phyloP scores from a whole-genome alignment of 768 basidiomycete species.

The Tulasnella sp. region DNA sequence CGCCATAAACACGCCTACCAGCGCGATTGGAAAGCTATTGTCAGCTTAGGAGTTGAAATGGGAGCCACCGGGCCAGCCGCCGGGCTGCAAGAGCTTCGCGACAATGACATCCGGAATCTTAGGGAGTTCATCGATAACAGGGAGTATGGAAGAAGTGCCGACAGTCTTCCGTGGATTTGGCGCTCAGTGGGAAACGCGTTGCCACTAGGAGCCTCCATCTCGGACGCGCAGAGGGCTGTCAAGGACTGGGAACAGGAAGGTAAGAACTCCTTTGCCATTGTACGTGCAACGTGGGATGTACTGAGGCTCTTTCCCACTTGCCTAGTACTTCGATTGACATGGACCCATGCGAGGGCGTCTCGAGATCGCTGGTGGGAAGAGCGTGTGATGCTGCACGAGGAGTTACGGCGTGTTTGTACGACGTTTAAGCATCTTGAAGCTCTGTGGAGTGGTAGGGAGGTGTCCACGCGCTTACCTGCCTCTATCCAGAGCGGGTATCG shows the following conservation, averaged over 20 bases:
- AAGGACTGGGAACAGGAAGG: neutral
- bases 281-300: no score
- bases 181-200: neutral
- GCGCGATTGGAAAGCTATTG: neutral
- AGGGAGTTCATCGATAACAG: neutral
- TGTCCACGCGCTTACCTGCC: neutral
- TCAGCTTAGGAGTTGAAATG: neutral
- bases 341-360: neutral
- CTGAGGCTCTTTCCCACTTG: no score
- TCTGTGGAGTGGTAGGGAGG: neutral
- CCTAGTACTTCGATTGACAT: neutral
- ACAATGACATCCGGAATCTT: neutral
- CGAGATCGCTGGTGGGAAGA: neutral
- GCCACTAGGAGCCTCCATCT: neutral
- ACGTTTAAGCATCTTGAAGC: neutral
- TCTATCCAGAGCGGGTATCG: neutral
- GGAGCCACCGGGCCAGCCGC: neutral
- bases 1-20: neutral
- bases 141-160: neutral
- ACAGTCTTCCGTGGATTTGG: neutral
- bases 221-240: neutral
- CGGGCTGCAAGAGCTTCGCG: neutral
- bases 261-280: neutral
- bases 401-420: neutral
- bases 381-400: neutral